Percentiles rank a stretch among this genome's conserved stretches.
Conservation (phyloP, 257 asterid genomes). For the Solanum piurae region DNA sequence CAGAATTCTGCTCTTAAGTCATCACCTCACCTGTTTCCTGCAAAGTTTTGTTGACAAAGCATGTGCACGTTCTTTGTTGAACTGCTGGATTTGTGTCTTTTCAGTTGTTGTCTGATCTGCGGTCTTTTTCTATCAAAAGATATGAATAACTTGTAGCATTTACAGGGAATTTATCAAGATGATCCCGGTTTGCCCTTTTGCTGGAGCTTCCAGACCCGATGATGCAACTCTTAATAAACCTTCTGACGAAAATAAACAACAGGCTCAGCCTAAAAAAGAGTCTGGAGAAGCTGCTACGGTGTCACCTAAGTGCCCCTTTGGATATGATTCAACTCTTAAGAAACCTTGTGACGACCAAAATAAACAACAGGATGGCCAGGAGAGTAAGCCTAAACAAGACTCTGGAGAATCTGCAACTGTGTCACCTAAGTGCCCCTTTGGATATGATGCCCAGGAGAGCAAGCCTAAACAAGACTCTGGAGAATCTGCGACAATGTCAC, state of each 20-base stretch:
- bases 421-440: constrained; percentile 51
- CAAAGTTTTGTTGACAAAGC: background rate
- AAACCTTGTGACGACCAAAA: constrained; percentile 49
- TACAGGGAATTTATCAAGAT: constrained; percentile 28
- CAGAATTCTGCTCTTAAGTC: background rate
- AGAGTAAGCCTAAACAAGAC: constrained; percentile 13
- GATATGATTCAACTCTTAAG: constrained; percentile 15
- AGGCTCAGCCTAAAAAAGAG: background rate
- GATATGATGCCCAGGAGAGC: constrained; percentile 48
- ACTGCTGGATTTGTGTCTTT: background rate
- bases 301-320: constrained; percentile 51
- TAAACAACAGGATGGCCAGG: constrained; percentile 28
- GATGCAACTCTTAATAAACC: constrained; percentile 19
- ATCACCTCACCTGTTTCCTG: background rate
- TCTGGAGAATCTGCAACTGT: constrained; percentile 9
- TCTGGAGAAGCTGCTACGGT: background rate
- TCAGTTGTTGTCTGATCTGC: background rate
- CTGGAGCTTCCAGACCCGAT: constrained; percentile 63
- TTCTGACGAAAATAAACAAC: constrained; percentile 43
- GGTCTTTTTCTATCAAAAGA: background rate
- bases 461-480: constrained; percentile 17
- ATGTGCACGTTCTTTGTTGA: background rate
- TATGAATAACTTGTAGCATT: background rate
- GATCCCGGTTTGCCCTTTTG: constrained; percentile 92
- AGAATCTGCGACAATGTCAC: constrained; percentile 13